Evolutionary conservation across 192 early-diverging fungal species (phyloP).

Genomic region (Rhizoclosmatium globosum): DNA sequence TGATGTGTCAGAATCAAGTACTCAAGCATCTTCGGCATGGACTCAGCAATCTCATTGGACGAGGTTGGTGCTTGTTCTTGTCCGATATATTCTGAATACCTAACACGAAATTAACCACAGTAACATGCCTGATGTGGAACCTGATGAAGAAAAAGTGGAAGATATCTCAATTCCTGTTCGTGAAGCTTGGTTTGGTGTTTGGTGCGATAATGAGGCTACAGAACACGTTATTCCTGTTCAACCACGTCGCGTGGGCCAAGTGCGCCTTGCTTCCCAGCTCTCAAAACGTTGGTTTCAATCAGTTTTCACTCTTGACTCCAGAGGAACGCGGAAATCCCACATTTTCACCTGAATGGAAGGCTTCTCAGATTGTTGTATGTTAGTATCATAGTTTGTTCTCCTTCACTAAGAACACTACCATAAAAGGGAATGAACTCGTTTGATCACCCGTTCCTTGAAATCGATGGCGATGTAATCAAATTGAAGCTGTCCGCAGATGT

Average conservation of each 20-base stretch:
- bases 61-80: not conserved
- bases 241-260: not conserved
- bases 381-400: too few species aligned
- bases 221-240: not conserved
- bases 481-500: slow-evolving; percentile 33
- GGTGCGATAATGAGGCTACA: slow-evolving; percentile 32
- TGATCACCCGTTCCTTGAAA: slow-evolving; percentile 32
- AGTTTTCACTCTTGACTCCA: slow-evolving; percentile 13
- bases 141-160: not conserved
- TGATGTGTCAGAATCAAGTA: not conserved
- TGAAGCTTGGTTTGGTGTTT: slow-evolving; percentile 30
- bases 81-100: not conserved
- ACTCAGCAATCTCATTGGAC: slow-evolving; percentile 1
- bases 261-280: slow-evolving; percentile 12
- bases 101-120: not conserved
- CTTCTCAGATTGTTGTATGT: slow-evolving; percentile 16
- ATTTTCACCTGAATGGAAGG: slow-evolving; percentile 37
- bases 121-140: slow-evolving; percentile 20
- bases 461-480: slow-evolving; percentile 19
- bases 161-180: slow-evolving; percentile 23
- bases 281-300: slow-evolving; percentile 11
- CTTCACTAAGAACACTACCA: too few species aligned
- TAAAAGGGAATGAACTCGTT: slow-evolving; percentile 24
- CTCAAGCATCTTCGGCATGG: not conserved
- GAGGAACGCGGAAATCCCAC: slow-evolving; percentile 26